Base-by-base conservation (phyloP, 2,329 filamentous ascomycete species). In the Cercospora janseana region DNA sequence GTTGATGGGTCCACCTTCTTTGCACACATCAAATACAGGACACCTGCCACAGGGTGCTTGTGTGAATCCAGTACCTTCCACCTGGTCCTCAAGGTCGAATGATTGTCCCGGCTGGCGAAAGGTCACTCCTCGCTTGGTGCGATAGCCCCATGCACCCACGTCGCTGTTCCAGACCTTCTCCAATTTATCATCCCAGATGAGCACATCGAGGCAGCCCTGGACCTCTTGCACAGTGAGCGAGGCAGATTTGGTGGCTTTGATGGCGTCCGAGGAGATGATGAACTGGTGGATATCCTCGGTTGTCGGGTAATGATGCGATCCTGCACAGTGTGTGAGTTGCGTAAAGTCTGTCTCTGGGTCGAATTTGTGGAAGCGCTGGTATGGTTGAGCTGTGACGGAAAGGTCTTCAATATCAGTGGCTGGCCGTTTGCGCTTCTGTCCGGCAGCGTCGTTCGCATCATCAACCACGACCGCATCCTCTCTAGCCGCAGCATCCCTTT, bases 1-100 rank as follows among this genome's bases (percentile, higher is more conserved):
- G 63, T 86, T 94, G 16, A 98, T 89, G 0, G 90, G 88, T 0
- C 92, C 92, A 5, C 89, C 90, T 54, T 95, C 88, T 58, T 88
- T 86, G 67, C 93, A 98, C 2, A 97, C 78, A 51, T 93, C 86
- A 67, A 95, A 95, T 2, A 96, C 92, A 0, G 93, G 93, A 69
- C 93, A 98, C 48, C 83, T 79, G 2, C 92, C 91, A 69, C 93
- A 98, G 1, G 93, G 93, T 2, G 86, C 85, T 68, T 96, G 90
- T 1, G 88, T 94, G 59, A 92, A 82, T 3, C 87, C 87, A 60
- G 91, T 95, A 59, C 77, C 74, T 24, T 56, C 69, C n/a, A 72
- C 75, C 12, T 74, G 64, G 4, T 70, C 72, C 29, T 73, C 69
- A 3, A 70, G 64, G 27, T 57, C 53, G 40, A 51, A 52, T 13